Conservation (phyloP, 202 grass and related monocot species). For the Schoenoplectus tabernaemontani region DNA sequence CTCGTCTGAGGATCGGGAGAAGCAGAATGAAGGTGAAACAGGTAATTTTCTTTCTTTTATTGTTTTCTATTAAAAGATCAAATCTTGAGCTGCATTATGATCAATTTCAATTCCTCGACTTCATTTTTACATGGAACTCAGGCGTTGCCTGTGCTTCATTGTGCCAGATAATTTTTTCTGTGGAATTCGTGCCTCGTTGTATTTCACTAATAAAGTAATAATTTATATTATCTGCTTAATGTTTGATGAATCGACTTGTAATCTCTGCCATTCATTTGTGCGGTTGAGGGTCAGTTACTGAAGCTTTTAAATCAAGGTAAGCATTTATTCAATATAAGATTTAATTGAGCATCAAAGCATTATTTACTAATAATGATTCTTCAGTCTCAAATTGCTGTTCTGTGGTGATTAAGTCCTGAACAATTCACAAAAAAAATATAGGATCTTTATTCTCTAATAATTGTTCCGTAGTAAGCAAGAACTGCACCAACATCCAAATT, state of each 20-base stretch:
- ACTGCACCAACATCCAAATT: neutral
- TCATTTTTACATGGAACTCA: neutral
- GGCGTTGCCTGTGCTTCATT: neutral
- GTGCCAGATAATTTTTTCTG: neutral
- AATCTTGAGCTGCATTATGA: neutral
- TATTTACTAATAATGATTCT: neutral
- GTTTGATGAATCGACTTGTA: neutral
- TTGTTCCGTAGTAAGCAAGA: neutral
- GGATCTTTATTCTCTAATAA: neutral
- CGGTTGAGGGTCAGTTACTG: neutral
- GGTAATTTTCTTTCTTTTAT: neutral
- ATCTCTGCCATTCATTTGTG: neutral
- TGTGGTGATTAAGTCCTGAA: neutral
- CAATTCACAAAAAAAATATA: neutral
- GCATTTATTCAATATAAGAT: neutral
- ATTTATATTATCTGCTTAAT: neutral
- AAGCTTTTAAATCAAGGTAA: neutral
- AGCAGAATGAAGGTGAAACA: constrained; percentile 2
- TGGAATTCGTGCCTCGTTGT: neutral
- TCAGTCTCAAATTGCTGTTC: neutral
- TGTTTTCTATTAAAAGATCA: neutral
- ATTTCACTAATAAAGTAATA: neutral
- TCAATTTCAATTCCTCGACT: neutral
- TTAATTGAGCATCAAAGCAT: neutral
- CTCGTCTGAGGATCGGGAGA: neutral